phyloP scores from a whole-genome alignment of 2,329 filamentous ascomycete genomes.

The Aspergillus pseudoterreus region DNA sequence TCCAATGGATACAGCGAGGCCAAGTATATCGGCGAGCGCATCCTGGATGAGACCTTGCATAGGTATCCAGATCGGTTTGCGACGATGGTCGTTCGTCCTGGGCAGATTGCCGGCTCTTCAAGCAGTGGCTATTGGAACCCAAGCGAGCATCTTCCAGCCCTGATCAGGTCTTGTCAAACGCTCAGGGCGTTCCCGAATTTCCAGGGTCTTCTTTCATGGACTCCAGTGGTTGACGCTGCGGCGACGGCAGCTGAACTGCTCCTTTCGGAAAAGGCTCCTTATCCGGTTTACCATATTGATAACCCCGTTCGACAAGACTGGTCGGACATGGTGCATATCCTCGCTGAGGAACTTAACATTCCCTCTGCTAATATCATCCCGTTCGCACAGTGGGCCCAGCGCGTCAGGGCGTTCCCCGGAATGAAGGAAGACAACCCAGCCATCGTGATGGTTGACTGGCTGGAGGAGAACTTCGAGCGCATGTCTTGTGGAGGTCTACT shows the following conservation, averaged over 20 bases:
- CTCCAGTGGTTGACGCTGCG: slow-evolving; percentile 44
- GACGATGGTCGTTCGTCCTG: slow-evolving; percentile 44
- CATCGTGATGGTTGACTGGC: slow-evolving; percentile 25
- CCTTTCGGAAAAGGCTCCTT: slow-evolving; percentile 11
- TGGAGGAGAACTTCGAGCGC: slow-evolving; percentile 32
- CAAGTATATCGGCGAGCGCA: slow-evolving; percentile 50
- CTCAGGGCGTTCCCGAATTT: slow-evolving; percentile 43
- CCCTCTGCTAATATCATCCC: slow-evolving; percentile 30
- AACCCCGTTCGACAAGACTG: slow-evolving; percentile 44
- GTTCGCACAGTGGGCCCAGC: slow-evolving; percentile 40
- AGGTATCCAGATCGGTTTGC: slow-evolving; percentile 42
- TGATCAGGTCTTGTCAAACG: slow-evolving; percentile 50
- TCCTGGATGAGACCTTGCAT: slow-evolving; percentile 49
- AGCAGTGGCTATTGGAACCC: slow-evolving; percentile 54
- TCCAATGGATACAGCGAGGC: slow-evolving; percentile 52
- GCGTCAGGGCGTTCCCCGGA: slow-evolving; percentile 26
- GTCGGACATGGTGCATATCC: slow-evolving; percentile 31
- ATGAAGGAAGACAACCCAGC: slow-evolving; percentile 28
- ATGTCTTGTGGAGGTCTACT: slow-evolving; percentile 48
- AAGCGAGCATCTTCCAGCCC: slow-evolving; percentile 48
- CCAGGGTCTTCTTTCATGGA: slow-evolving; percentile 43
- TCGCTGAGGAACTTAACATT: slow-evolving; percentile 34
- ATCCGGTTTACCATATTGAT: slow-evolving; percentile 45
- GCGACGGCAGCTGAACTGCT: slow-evolving; percentile 33
- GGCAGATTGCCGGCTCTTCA: slow-evolving; percentile 52